These are phyloP conservation scores for Paecilomyces niveus DNA, from an alignment of 2,329 filamentous ascomycete species.

Conservation along the genomic window DNA sequence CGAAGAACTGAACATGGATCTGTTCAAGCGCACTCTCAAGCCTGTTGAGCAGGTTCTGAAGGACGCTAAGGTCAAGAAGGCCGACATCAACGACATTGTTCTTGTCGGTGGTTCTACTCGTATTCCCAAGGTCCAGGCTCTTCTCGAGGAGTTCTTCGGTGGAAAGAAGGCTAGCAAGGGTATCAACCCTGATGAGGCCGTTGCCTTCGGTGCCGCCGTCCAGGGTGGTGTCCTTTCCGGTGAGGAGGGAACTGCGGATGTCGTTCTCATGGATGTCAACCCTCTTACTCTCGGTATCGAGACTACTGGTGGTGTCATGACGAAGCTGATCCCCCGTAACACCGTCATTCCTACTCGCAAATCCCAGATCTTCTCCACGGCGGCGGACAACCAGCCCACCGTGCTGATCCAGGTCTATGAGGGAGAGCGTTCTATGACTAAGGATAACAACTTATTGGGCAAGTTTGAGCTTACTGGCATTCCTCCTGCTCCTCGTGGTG, in stretches of 20 bases:
- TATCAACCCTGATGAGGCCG: conserved; percentile 98
- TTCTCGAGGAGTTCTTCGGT: conserved; percentile 91
- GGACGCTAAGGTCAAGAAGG: conserved; percentile 96
- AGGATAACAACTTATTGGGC: conserved; percentile 94
- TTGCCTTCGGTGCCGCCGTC: conserved; percentile 93
- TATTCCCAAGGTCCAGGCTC: conserved; percentile 93
- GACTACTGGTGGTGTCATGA: conserved; percentile 97
- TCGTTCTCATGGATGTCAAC: conserved; percentile 97
- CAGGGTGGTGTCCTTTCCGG: conserved; percentile 93
- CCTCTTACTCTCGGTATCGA: conserved; percentile 94
- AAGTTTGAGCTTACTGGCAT: conserved; percentile 98
- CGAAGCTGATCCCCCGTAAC: conserved; percentile 90
- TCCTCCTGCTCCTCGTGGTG: conserved; percentile 87
- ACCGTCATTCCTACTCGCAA: conserved; percentile 93
- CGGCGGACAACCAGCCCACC: conserved; percentile 91
- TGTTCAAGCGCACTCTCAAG: conserved; percentile 99
- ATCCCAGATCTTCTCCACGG: conserved; percentile 96
- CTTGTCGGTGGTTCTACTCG: conserved; percentile 97
- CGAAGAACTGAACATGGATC: conserved; percentile 96
- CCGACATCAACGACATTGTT: conserved; percentile 90
- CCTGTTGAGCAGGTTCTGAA: conserved; percentile 98
- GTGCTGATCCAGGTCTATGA: conserved; percentile 94
- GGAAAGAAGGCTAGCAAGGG: conserved; percentile 98
- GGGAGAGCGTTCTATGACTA: conserved; percentile 88
- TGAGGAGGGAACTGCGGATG: conserved; percentile 68